These are phyloP conservation scores for Bigelowiella natans DNA, from an alignment of 78 protist species.

Conservation along the genomic window DNA sequence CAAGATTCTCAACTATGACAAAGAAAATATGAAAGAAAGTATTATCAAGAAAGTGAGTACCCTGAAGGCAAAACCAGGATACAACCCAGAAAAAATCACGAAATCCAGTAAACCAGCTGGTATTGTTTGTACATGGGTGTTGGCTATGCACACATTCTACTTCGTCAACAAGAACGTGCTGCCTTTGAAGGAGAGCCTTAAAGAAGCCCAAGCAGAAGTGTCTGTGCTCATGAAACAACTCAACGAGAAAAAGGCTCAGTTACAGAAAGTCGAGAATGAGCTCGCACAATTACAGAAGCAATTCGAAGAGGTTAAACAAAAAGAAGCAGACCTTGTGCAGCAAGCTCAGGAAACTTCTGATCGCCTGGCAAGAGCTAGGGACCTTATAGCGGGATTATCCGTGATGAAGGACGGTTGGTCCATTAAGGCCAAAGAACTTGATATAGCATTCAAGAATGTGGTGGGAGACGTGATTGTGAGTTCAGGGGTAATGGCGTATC, in stretches of 20 bases:
- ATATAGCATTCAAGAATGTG: background rate
- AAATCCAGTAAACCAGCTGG: background rate
- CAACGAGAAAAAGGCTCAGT: constrained; percentile 8
- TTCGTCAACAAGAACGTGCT: background rate
- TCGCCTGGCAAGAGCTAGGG: background rate
- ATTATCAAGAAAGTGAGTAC: constrained; percentile 15
- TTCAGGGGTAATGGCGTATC: constrained; percentile 61
- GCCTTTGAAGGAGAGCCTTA: background rate
- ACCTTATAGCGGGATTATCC: constrained; percentile 39
- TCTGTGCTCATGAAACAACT: constrained; percentile 21
- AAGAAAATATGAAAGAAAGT: constrained; percentile 47
- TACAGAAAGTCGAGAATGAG: constrained; percentile 24
- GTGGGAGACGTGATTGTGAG: constrained; percentile 30
- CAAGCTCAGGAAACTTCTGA: background rate
- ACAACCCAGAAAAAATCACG: background rate
- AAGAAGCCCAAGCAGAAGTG: background rate
- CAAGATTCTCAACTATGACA: constrained; percentile 45
- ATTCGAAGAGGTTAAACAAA: constrained; percentile 2
- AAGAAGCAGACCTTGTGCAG: background rate
- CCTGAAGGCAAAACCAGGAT: background rate
- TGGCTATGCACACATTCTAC: background rate
- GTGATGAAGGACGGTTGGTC: constrained; percentile 66
- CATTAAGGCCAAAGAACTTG: constrained; percentile 14
- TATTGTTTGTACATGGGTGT: background rate
- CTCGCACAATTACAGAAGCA: constrained; percentile 38